Conservation (phyloP, 805 yeast genomes). For the Starmerella floricola region DNA sequence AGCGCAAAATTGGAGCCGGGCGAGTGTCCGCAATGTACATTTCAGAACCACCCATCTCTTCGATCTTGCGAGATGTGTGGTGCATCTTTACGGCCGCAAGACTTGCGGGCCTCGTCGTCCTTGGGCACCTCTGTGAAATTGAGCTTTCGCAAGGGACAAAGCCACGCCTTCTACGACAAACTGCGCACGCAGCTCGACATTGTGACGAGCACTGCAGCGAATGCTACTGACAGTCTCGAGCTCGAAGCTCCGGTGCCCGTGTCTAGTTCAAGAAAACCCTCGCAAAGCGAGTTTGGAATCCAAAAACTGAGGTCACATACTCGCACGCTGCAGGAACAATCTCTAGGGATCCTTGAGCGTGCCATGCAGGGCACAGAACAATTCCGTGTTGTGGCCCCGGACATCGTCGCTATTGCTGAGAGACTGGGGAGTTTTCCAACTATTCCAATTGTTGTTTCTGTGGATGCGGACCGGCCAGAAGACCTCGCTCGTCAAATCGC, state of each 20-base stretch:
- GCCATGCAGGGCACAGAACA: background rate
- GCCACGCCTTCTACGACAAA: conserved; percentile 39
- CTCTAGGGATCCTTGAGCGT: background rate
- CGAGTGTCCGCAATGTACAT: conserved; percentile 56
- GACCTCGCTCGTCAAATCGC: conserved; percentile 72
- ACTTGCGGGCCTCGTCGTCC: conserved; percentile 21
- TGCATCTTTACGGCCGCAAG: conserved; percentile 33
- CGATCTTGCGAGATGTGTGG: conserved; percentile 83
- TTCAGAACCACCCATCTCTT: conserved; percentile 70
- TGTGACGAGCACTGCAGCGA: too few species aligned
- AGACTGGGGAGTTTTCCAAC: background rate
- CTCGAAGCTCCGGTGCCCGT: too few species aligned
- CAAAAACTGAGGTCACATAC: background rate
- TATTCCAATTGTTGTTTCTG: conserved; percentile 26
- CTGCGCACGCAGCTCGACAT: conserved; percentile 7
- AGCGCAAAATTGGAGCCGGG: conserved; percentile 11
- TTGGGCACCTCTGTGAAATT: conserved; percentile 5
- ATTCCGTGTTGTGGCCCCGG: background rate
- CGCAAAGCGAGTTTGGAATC: background rate
- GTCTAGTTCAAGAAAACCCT: too few species aligned
- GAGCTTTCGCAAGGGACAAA: conserved; percentile 68
- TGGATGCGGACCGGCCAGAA: conserved; percentile 30
- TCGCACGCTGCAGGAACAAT: background rate
- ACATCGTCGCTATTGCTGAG: background rate
- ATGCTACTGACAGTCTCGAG: conserved; percentile 20